Evolutionary conservation across 495 filamentous ascomycete genomes (phyloP), one percentile per base, ranked within the genome.

Genomic region (Penicillium lagena): DNA sequence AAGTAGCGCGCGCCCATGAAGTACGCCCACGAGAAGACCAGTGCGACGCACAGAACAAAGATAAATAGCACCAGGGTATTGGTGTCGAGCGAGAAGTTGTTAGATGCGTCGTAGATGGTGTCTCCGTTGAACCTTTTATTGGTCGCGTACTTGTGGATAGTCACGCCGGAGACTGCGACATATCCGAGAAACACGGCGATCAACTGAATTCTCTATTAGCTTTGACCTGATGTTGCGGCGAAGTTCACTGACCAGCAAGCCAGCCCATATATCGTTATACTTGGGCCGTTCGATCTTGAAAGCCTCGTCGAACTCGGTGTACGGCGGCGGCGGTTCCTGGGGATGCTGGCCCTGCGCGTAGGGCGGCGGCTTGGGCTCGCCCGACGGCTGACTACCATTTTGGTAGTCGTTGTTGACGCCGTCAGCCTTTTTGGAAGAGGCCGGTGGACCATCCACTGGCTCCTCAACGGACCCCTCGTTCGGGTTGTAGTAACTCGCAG

Each of bases 251-350:
- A 86, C 79, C 54, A 95, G 64, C 38, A 94, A 66, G 12, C 83
- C 87, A 5, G 89, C 89, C 90, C 89, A 95, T 7, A 89, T 42
- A 55, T 96, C 90, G 54, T 96, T 86, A 60, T 74, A 95, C 56
- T 93, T 94, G 10, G 90, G 90, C 45, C 80, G 80, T 43, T 87
- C 77, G 32, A 96, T 56, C 61, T 79, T 81, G 67, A 96, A 96
- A 1, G 78, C 77, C 55, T 95, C 76, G 12, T 91, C 81, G 52
- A 90, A 96, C 11, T 46, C 56, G 30, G 56, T 62, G 1, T 55
- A 56, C 2, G 63, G 61, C 12, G 65, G 60, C 10, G 65, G 58
- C 15, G 52, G 46, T 29, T 55, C 58, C 35, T 69, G 49, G 7
- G 53, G 38, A 15, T 46, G 37, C 12, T 37, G 43, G 14, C 33